Conservation (phyloP, 1,284 basidiomycete species). For the Irpex rosettiformis region DNA sequence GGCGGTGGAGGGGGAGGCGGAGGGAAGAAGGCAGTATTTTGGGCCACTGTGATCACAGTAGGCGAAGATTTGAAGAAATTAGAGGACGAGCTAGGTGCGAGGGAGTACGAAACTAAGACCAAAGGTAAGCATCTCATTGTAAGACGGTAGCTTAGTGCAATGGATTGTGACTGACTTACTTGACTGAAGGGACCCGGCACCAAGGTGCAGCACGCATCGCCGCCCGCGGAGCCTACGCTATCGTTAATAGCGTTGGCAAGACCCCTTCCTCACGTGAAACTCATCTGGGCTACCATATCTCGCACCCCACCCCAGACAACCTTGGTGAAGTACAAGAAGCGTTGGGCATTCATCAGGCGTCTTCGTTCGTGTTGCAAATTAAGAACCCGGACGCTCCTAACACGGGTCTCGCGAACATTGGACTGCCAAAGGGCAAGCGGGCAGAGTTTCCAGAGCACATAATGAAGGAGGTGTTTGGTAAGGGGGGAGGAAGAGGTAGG, state of each 20-base stretch:
- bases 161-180: not conserved
- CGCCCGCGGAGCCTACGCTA: slow-evolving; percentile 60
- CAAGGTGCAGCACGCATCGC: slow-evolving; percentile 53
- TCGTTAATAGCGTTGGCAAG: slow-evolving; percentile 48
- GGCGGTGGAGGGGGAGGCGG: slow-evolving; percentile 30
- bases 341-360: slow-evolving; percentile 47
- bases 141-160: not conserved
- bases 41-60: slow-evolving; percentile 50
- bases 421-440: slow-evolving; percentile 33
- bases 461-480: slow-evolving; percentile 47
- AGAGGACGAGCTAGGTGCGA: slow-evolving; percentile 48
- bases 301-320: slow-evolving; percentile 43
- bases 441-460: slow-evolving; percentile 45
- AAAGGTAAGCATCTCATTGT: slow-evolving; percentile 33
- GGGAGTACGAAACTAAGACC: slow-evolving; percentile 65
- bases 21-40: slow-evolving; percentile 48
- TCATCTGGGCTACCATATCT: slow-evolving; percentile 56
- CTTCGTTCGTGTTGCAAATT: slow-evolving; percentile 52
- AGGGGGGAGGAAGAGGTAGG: slow-evolving; percentile 35
- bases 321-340: slow-evolving; percentile 49
- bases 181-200: slow-evolving; percentile 50
- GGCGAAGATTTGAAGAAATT: slow-evolving; percentile 50
- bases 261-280: slow-evolving; percentile 46
- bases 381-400: slow-evolving; percentile 53
- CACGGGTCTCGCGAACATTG: slow-evolving; percentile 30